Evolutionary conservation across 208 protist species (phyloP), one percentile per base, ranked within the genome.

Genomic region (Leishmania turanica): DNA sequence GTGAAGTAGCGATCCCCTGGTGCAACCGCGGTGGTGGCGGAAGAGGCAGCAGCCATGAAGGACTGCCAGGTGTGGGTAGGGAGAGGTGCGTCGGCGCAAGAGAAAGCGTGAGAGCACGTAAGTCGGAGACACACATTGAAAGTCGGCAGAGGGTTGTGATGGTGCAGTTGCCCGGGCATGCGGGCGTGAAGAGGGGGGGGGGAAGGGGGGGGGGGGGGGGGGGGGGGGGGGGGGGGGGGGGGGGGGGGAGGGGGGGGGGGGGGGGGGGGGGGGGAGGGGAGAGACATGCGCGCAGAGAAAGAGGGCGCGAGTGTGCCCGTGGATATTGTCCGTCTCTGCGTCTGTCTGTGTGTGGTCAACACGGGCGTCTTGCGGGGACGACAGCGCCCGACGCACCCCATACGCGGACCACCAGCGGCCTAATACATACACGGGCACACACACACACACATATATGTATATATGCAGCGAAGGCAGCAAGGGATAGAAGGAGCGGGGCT

Each of bases 1-100:
- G 86, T 91, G 37, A 84, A 34, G 70, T 89, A 91, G 56, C 88
- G 88, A 19, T 91, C 88, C 47, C 88, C 88, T 9, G 81, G 80
- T 15, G 69, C 73, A 21, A 75, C 64, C 7, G 24, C 31, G 0
- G 79, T 42, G 60, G 1, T 40, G 47, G 45, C 71, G 45, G 75
- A 69, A 62, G 71, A 53, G 19, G 24, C 2, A 3, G 45, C 71
- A 7, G 4, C 51, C 71, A 75, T 75, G 45, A 31, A 27, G 49
- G 42, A 1, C 68, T 24, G 24, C 27, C 15, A 60, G 34, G 42
- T 74, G 69, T 74, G 19, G 31, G 17, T 42, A 45, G 3, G 17
- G 31, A 19, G 31, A 34, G 19, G 2, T 47, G 65, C 5, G 65
- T 11, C 13, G 40, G 15, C 7, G 19, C 17, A 49, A 24, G 19